Percentiles rank a stretch among this genome's conserved stretches.
phyloP scores from a whole-genome alignment of 140 eudicot genomes.

The Bidens hawaiensis region DNA sequence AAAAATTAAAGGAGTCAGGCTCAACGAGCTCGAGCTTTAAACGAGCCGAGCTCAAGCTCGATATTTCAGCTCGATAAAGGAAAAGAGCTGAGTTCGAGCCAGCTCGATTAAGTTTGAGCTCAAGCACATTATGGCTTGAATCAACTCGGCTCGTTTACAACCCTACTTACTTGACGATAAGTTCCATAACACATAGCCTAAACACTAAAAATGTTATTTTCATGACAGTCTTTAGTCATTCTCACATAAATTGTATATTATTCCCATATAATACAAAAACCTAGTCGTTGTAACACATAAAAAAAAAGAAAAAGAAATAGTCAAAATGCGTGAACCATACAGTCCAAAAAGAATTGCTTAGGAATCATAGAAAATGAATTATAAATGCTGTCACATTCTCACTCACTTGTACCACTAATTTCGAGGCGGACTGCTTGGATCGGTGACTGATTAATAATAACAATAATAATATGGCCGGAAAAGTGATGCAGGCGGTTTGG shows the following conservation, averaged over 20 bases:
- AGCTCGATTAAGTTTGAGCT: too few relatives aligned
- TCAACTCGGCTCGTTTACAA: too few relatives aligned
- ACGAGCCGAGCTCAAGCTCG: too few relatives aligned
- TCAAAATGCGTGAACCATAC: slow-evolving; percentile 10
- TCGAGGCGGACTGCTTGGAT: background rate
- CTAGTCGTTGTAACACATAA: background rate
- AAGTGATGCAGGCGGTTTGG: slow-evolving; percentile 64
- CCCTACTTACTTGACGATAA: too few relatives aligned
- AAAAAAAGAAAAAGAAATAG: too few relatives aligned
- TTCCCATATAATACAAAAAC: background rate
- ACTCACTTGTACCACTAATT: slow-evolving; percentile 11
- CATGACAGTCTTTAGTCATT: background rate
- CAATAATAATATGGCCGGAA: slow-evolving; percentile 55
- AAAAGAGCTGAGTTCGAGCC: too few relatives aligned
- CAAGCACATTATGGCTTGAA: too few relatives aligned
- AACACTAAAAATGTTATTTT: too few relatives aligned
- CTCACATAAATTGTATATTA: background rate
- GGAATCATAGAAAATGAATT: background rate
- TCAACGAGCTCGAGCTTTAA: too few relatives aligned
- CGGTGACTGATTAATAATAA: background rate
- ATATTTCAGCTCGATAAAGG: too few relatives aligned
- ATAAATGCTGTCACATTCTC: background rate
- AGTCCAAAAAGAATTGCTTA: background rate
- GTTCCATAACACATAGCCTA: too few relatives aligned
- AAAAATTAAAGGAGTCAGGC: too few relatives aligned